Percentiles rank a stretch among this genome's conserved stretches.
Evolutionary conservation across 495 filamentous ascomycete species (phyloP).

Genomic region (Jackrogersella multiformis): DNA sequence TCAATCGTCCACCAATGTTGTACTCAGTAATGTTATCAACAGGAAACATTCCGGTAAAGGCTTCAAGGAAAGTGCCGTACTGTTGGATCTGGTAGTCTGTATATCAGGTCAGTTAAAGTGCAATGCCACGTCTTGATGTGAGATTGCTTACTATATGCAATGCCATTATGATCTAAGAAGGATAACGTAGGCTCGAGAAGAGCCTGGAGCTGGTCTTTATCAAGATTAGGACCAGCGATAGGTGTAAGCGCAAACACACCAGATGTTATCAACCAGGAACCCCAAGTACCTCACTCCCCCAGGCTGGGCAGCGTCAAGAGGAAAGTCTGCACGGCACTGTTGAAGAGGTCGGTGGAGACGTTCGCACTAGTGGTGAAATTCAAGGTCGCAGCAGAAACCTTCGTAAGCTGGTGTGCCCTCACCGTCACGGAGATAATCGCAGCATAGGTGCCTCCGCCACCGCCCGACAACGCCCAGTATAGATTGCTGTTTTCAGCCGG

Average conservation of each 20-base stretch:
- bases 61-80: not conserved
- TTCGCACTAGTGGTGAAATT: too few relatives aligned
- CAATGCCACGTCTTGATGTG: too few relatives aligned
- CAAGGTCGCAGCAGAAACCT: not conserved
- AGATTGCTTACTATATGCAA: not conserved
- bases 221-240: constrained; percentile 3
- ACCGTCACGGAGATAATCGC: constrained; percentile 59
- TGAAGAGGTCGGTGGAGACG: too few relatives aligned
- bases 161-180: not conserved
- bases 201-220: too few relatives aligned
- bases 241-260: too few relatives aligned
- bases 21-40: not conserved
- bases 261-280: too few relatives aligned
- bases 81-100: not conserved
- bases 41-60: not conserved
- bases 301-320: too few relatives aligned
- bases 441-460: constrained; percentile 64
- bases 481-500: constrained; percentile 59
- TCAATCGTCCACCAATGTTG: not conserved
- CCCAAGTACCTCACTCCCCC: too few relatives aligned
- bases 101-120: not conserved
- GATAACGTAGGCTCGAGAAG: not conserved
- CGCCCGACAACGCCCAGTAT: constrained; percentile 69
- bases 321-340: too few relatives aligned
- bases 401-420: constrained; percentile 19